Evolutionary conservation across 805 yeast species (phyloP).

Genomic region (Barnettozyma siamensis): DNA sequence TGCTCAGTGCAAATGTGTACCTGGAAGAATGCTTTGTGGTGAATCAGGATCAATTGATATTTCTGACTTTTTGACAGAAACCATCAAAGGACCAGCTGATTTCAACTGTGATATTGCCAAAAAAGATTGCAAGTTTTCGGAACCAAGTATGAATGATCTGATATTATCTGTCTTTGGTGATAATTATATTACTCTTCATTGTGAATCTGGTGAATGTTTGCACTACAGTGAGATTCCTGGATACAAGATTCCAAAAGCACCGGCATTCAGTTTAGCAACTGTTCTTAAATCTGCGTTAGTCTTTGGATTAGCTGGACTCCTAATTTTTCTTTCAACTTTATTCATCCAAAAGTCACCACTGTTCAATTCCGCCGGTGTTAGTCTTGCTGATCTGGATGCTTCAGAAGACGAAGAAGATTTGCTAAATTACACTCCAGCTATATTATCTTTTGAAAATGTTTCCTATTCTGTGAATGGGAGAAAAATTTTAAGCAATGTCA

Average conservation of each 20-base stretch:
- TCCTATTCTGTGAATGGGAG: slow-evolving; percentile 51
- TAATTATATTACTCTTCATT: slow-evolving; percentile 72
- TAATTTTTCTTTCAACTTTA: slow-evolving; percentile 35
- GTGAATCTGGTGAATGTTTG: slow-evolving; percentile 85
- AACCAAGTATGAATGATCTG: slow-evolving; percentile 93
- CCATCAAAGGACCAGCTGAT: slow-evolving; percentile 90
- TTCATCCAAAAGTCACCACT: slow-evolving; percentile 58
- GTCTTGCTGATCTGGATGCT: slow-evolving; percentile 22
- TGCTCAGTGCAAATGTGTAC: slow-evolving; percentile 83
- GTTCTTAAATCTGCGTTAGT: slow-evolving; percentile 41
- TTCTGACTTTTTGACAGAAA: slow-evolving; percentile 84
- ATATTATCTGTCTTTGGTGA: slow-evolving; percentile 94
- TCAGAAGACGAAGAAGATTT: slow-evolving; percentile 36
- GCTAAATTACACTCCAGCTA: slow-evolving; percentile 56
- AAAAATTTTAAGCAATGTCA: slow-evolving; percentile 53
- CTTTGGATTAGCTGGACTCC: slow-evolving; percentile 32
- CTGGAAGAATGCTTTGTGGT: slow-evolving; percentile 92
- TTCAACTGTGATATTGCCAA: slow-evolving; percentile 68
- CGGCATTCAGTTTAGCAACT: slow-evolving; percentile 39
- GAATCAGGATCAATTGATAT: slow-evolving; percentile 91
- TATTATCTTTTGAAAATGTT: slow-evolving; percentile 70
- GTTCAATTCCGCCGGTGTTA: slow-evolving; percentile 33
- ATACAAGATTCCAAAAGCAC: slow-evolving; percentile 56
- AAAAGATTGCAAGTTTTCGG: slow-evolving; percentile 72
- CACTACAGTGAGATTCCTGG: slow-evolving; percentile 94